Base-by-base conservation (phyloP, 768 basidiomycete genomes). In the Boletus reticuloceps region DNA sequence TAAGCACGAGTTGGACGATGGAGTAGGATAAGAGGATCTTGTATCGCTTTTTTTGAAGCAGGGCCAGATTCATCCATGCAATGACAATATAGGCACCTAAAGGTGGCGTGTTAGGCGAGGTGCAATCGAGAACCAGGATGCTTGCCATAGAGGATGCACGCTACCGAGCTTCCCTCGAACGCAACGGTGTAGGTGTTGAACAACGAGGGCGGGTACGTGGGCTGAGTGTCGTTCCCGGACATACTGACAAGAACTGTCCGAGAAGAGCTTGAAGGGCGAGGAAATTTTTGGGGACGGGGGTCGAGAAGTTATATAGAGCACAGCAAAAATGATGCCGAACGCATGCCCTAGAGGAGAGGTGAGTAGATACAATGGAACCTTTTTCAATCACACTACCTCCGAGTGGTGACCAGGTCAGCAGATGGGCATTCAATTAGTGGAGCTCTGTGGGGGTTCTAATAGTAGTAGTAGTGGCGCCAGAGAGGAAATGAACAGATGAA, bases 131-230 rank as follows among this genome's bases (percentile, higher is more conserved):
- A 31, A n/a, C 0, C 10, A 29, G 20, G 9, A 39, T 27, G 20
- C 22, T 39, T 52, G 47, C 64, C 64, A 56, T 38, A 67, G 34
- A 66, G 60, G 8, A 67, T 49, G 2, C 58, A 58, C 10, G 60
- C 63, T 2, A 67, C 20, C 13, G 60, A 58, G 37, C 45, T 55
- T 42, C 65, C 65, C 45, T 65, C 60, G 38, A 67, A 55, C 5
- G 60, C 63, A 6, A 67, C 59, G 39, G 58, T 66, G 31, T 67
- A 67, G 10, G 46, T 13, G 38, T 44, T 56, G 58, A 59, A 59
- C 39, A 62, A 17, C 16, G 47, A 38, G 5, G 48, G 13, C 2
- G 65, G 22, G 36, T 57, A 67, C 5, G 51, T 12, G 37, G 55
- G 19, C 13, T 54, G 54, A 40, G 58, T 0, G 51, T 13, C 22